These are phyloP conservation scores for Vitrella brassicaformis DNA, from an alignment of 73 alveolate genomes.

Conservation along the genomic window DNA sequence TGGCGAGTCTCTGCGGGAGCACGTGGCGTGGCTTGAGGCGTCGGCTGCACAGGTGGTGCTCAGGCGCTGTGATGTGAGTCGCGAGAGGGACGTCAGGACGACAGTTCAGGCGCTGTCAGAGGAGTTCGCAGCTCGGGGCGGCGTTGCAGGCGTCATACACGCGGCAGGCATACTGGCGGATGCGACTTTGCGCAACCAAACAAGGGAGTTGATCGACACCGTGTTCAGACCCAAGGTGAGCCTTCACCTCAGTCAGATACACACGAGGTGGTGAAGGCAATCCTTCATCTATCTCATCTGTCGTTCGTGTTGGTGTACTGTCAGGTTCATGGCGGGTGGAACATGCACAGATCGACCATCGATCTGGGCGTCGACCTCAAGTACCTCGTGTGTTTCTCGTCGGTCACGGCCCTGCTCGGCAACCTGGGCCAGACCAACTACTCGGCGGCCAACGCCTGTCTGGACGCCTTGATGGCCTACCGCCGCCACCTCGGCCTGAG, in stretches of 20 bases:
- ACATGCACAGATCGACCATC: not conserved
- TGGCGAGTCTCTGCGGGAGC: too few relatives aligned
- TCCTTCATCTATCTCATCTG: not conserved
- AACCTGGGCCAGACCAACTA: slow-evolving; percentile 1
- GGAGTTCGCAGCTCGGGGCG: too few relatives aligned
- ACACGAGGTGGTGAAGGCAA: too few relatives aligned
- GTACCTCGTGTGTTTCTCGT: not conserved
- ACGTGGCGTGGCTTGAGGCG: too few relatives aligned
- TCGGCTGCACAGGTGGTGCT: too few relatives aligned
- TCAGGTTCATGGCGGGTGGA: not conserved
- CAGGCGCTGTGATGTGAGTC: slow-evolving; percentile 9
- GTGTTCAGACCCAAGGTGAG: not conserved
- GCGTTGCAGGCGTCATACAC: not conserved
- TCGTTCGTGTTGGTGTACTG: not conserved
- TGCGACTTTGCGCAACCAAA: not conserved
- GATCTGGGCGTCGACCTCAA: not conserved
- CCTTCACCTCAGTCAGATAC: too few relatives aligned
- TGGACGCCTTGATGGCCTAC: not conserved
- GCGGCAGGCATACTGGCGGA: slow-evolving; percentile 7
- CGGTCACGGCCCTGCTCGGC: slow-evolving; percentile 3
- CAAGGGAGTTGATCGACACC: not conserved
- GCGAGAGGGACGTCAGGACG: not conserved
- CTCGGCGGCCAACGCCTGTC: slow-evolving; percentile 3
- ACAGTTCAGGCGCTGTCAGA: not conserved
- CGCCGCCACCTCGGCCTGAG: not conserved